Conservation (phyloP, 1,284 basidiomycete genomes). For the Anthracocystis panici-leucophaei region DNA sequence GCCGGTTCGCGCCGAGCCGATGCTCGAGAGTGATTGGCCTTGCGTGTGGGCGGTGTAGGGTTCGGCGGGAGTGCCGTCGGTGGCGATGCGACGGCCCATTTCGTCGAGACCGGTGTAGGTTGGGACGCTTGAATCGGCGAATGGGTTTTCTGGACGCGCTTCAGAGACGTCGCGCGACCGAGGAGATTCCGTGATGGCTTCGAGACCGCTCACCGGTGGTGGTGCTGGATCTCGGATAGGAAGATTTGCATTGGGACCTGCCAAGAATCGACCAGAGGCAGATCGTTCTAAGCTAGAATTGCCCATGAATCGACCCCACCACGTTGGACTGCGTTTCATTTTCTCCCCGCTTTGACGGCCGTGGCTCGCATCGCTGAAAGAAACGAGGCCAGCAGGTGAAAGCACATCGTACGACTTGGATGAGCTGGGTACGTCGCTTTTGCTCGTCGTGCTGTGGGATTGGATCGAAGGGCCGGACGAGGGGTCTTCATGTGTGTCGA, state of each 20-base stretch:
- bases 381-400: constrained; percentile 33
- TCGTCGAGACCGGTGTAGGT: constrained; percentile 10
- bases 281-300: constrained; percentile 53
- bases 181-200: constrained; percentile 51
- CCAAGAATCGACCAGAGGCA: constrained; percentile 49
- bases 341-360: constrained; percentile 8
- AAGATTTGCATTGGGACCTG: constrained; percentile 37
- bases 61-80: not conserved
- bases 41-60: constrained; percentile 29
- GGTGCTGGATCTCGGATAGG: constrained; percentile 62
- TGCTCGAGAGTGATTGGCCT: constrained; percentile 45
- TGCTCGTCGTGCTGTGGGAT: constrained; percentile 45
- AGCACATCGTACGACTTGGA: constrained; percentile 27
- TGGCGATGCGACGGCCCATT: constrained; percentile 24
- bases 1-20: constrained; percentile 52
- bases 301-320: constrained; percentile 65
- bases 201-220: constrained; percentile 43
- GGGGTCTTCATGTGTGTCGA: constrained; percentile 21
- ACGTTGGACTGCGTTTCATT: constrained; percentile 53
- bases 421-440: constrained; percentile 37
- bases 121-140: constrained; percentile 6
- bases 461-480: constrained; percentile 31
- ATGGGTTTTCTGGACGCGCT: constrained; percentile 18
- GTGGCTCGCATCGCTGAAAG: constrained; percentile 49
- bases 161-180: constrained; percentile 36